phyloP scores from a whole-genome alignment of 1,284 basidiomycete species.

The Cystobasidiaceae sp. region DNA sequence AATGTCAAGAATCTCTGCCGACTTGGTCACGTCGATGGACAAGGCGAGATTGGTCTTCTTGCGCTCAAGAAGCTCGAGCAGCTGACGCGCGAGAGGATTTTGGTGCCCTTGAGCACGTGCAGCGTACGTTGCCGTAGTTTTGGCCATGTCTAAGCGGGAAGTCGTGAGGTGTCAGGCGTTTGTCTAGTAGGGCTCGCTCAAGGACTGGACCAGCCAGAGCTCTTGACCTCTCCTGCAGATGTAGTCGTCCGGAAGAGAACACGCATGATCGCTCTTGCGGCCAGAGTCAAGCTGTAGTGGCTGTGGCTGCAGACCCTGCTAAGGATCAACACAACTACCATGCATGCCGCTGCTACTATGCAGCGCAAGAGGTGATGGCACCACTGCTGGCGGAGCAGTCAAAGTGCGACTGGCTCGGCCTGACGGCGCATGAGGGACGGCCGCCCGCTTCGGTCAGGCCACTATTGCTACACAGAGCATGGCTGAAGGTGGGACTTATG shows the following conservation, averaged over 20 bases:
- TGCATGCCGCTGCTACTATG: too few relatives aligned
- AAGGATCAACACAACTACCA: too few relatives aligned
- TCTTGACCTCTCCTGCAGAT: too few relatives aligned
- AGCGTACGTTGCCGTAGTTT: conserved; percentile 9
- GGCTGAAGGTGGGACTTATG: conserved; percentile 27
- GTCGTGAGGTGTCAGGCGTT: background rate
- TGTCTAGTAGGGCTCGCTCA: background rate
- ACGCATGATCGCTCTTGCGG: too few relatives aligned
- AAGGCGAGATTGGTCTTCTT: conserved; percentile 92
- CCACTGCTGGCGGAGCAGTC: too few relatives aligned
- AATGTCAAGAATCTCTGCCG: conserved; percentile 73
- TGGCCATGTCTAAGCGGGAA: background rate
- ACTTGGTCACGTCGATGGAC: conserved; percentile 86
- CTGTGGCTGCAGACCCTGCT: too few relatives aligned
- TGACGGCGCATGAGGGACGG: background rate
- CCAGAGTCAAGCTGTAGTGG: too few relatives aligned
- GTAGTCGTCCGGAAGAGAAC: too few relatives aligned
- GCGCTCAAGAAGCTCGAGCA: conserved; percentile 77
- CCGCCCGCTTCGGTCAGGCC: conserved; percentile 10
- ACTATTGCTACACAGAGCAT: background rate
- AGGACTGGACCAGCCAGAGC: too few relatives aligned
- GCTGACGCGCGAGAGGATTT: conserved; percentile 37
- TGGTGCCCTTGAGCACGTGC: conserved; percentile 20
- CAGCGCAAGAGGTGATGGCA: too few relatives aligned
- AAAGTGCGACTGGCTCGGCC: background rate